These are phyloP conservation scores for Xylaria sp. DNA, from an alignment of 2,329 filamentous ascomycete species.

Conservation along the genomic window DNA sequence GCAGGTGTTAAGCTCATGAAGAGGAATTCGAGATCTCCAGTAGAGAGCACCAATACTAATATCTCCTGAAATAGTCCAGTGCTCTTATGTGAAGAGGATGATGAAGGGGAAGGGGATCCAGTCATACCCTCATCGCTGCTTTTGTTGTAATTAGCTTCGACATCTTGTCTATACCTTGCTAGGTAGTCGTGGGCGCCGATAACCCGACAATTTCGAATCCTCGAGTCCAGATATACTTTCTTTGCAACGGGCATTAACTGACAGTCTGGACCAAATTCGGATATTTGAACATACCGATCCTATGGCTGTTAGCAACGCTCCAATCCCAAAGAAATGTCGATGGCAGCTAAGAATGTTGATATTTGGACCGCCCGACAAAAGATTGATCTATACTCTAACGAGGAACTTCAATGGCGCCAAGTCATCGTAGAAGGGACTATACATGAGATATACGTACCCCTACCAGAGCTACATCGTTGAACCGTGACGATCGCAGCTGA, in stretches of 20 bases:
- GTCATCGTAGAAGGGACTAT: background rate
- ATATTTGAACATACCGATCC: slow-evolving; percentile 84
- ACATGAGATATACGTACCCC: slow-evolving; percentile 66
- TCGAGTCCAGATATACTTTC: slow-evolving; percentile 80
- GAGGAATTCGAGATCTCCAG: slow-evolving; percentile 79
- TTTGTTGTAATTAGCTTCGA: slow-evolving; percentile 33
- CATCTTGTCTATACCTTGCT: slow-evolving; percentile 46
- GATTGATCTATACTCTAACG: background rate
- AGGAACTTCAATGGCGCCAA: too few relatives aligned
- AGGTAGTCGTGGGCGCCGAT: slow-evolving; percentile 67
- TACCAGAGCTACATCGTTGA: slow-evolving; percentile 88
- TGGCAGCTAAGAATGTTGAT: background rate
- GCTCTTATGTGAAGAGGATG: slow-evolving; percentile 29
- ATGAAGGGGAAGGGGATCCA: slow-evolving; percentile 43
- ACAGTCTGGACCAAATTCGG: slow-evolving; percentile 75
- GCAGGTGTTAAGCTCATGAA: slow-evolving; percentile 65
- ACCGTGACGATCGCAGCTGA: slow-evolving; percentile 73
- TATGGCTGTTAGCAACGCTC: slow-evolving; percentile 48
- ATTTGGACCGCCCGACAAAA: background rate
- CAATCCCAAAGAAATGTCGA: background rate
- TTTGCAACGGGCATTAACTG: slow-evolving; percentile 80
- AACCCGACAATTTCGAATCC: slow-evolving; percentile 82
- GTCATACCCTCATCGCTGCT: slow-evolving; percentile 54
- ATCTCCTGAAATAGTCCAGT: slow-evolving; percentile 74
- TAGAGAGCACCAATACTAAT: slow-evolving; percentile 79